Base-by-base conservation (phyloP, 345 rosid genomes). In the Mangifera indica region DNA sequence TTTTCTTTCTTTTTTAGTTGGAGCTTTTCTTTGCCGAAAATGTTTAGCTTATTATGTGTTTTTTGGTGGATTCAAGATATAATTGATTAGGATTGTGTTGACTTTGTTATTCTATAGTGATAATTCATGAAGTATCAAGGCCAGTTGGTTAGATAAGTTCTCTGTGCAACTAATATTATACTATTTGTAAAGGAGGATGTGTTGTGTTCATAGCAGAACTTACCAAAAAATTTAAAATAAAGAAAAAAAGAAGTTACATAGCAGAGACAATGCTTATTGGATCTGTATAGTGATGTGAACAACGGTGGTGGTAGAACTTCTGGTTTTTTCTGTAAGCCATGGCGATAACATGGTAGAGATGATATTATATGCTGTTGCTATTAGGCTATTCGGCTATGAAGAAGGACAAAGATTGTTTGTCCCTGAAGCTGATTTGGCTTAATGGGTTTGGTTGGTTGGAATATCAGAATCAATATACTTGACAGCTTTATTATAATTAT, bases 401-500 rank as follows among this genome's bases (percentile, higher is more conserved):
- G 72, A 69, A 54, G 22, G 13, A 40, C n/a, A 69, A 56, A 11
- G 40, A 37, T 12, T 64, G 18, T 68, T 68, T 68, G 14, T 67
- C 5, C 24, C 42, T 3, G 72, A 69, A 69, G 63, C 34, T 57
- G 42, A 57, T 24, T 22, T 26, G 45, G 22, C 29, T 60, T 26
- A 29, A 20, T 3, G 32, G 29, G 18, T 20, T 32, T 71, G 17
- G 48, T 29, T 60, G 49, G 12, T 66, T 60, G 48, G 58, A 59
- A 49, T 60, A 9, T 14, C 45, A 13, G 6, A 71, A 18, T 5
- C 6, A 8, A 9, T 26, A 24, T 57, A 68, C 34, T 37, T 45
- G 56, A 49, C 46, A 46, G 24, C 57, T 48, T 15, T 70, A 70
- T 60, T 40, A n/a, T 57, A 48, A 42, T 22, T 25, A n/a, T 48